phyloP scores from a whole-genome alignment of 2,329 filamentous ascomycete species.

The Penicillium griseofulvum region DNA sequence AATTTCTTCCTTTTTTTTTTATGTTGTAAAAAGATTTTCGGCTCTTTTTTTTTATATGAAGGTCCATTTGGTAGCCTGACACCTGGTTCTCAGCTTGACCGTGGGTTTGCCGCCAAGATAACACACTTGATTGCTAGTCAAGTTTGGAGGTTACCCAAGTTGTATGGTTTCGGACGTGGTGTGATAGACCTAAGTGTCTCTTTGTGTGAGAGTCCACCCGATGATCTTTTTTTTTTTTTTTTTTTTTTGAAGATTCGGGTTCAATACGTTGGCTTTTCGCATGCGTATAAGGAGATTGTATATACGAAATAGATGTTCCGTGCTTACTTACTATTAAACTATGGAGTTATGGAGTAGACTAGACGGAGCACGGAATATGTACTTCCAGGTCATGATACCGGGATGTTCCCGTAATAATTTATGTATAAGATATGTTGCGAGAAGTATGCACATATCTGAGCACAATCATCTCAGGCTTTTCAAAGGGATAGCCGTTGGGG shows the following conservation, averaged over 20 bases:
- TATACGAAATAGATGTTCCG: neutral
- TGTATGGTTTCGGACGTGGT: slow-evolving; percentile 14
- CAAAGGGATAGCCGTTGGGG: slow-evolving; percentile 1
- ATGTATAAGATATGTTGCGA: neutral
- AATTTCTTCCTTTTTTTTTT: neutral
- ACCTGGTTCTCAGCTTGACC: slow-evolving; percentile 3
- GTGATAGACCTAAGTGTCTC: slow-evolving; percentile 10
- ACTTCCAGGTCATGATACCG: slow-evolving; percentile 18
- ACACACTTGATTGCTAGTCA: neutral
- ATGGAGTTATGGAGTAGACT: too few species aligned
- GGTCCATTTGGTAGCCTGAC: neutral
- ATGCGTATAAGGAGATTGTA: slow-evolving; percentile 2
- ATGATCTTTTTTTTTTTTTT: too few species aligned
- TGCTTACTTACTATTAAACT: neutral
- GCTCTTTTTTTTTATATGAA: neutral
- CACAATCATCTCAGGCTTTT: neutral
- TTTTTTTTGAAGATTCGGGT: neutral
- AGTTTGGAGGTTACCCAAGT: slow-evolving; percentile 4
- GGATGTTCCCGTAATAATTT: slow-evolving; percentile 3
- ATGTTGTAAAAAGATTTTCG: neutral
- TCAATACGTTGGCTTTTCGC: slow-evolving; percentile 3
- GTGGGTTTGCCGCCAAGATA: neutral
- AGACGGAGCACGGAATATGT: too few species aligned
- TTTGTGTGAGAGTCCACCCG: neutral
- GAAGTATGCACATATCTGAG: neutral